These are phyloP conservation scores for Lactarius sp. DNA, from an alignment of 768 basidiomycete species.

Conservation along the genomic window DNA sequence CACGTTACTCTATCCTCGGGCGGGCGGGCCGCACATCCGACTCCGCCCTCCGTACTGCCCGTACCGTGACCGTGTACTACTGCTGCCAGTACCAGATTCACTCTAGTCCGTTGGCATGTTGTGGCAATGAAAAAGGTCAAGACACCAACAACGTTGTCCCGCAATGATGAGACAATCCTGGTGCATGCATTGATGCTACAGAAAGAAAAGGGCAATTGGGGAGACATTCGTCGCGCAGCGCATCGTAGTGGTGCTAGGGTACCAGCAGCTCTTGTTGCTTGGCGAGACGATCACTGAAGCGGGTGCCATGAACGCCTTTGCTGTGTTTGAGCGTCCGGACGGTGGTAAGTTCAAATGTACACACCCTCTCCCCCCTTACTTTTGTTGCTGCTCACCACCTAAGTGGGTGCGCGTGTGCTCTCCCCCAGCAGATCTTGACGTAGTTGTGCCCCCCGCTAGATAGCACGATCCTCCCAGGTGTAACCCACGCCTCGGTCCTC, in stretches of 20 bases:
- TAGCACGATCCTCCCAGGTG: slow-evolving; percentile 88
- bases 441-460: slow-evolving; percentile 87
- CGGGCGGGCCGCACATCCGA: too few species aligned
- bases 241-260: slow-evolving; percentile 42
- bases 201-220: too few species aligned
- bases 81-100: too few species aligned
- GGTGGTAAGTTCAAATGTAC: slow-evolving; percentile 29
- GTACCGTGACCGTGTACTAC: too few species aligned
- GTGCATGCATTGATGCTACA: too few species aligned
- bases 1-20: too few species aligned
- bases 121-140: too few species aligned
- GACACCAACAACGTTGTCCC: too few species aligned
- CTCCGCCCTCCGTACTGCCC: too few species aligned
- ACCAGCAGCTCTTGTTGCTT: slow-evolving; percentile 47
- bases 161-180: too few species aligned
- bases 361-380: background rate
- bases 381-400: background rate
- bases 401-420: too few species aligned
- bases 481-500: slow-evolving; percentile 88
- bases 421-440: slow-evolving; percentile 52
- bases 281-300: slow-evolving; percentile 36
- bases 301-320: slow-evolving; percentile 50
- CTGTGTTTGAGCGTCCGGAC: slow-evolving; percentile 39
- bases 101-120: too few species aligned
- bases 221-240: slow-evolving; percentile 37